Evolutionary conservation across 192 early-diverging fungal genomes (phyloP).

Genomic region (Coemansia asiatica): DNA sequence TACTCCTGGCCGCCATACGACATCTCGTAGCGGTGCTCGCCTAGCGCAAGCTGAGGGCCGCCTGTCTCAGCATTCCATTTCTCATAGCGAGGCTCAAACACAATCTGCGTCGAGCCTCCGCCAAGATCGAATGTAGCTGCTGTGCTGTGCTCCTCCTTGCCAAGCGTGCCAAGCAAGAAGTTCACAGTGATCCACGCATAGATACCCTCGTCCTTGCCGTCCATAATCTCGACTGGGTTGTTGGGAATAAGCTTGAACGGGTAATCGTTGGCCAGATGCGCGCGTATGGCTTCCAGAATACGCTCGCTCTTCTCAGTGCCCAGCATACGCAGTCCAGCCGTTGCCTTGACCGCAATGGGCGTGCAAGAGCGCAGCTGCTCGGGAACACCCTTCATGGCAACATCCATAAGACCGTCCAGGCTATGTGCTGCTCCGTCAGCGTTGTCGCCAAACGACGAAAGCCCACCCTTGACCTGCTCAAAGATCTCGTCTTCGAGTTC

Average conservation of each 20-base stretch:
- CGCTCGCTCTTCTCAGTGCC: constrained; percentile 66
- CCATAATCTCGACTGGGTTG: constrained; percentile 86
- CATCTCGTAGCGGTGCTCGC: constrained; percentile 75
- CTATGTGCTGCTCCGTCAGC: constrained; percentile 76
- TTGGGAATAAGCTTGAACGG: constrained; percentile 76
- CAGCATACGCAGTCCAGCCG: constrained; percentile 86
- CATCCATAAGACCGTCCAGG: constrained; percentile 74
- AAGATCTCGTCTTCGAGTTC: constrained; percentile 91
- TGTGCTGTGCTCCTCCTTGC: constrained; percentile 58
- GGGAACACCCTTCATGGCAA: constrained; percentile 75
- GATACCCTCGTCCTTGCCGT: constrained; percentile 95
- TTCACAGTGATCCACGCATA: constrained; percentile 99
- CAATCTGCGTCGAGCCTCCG: constrained; percentile 96
- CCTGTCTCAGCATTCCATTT: constrained; percentile 30
- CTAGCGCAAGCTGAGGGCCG: constrained; percentile 51
- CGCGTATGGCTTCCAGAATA: constrained; percentile 73
- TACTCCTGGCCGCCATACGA: constrained; percentile 71
- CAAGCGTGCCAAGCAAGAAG: constrained; percentile 75
- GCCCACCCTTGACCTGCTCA: constrained; percentile 78
- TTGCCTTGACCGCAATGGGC: constrained; percentile 93
- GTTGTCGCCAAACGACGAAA: constrained; percentile 71
- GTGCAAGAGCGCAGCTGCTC: constrained; percentile 71
- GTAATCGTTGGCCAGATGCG: constrained; percentile 68
- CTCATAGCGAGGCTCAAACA: constrained; percentile 81
- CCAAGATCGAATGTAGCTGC: constrained; percentile 95